A percentile compares a stretch with the other conserved stretches of the same genome.
These are phyloP conservation scores for Podospora conica DNA, from an alignment of 495 filamentous ascomycete genomes.

Conservation along the genomic window DNA sequence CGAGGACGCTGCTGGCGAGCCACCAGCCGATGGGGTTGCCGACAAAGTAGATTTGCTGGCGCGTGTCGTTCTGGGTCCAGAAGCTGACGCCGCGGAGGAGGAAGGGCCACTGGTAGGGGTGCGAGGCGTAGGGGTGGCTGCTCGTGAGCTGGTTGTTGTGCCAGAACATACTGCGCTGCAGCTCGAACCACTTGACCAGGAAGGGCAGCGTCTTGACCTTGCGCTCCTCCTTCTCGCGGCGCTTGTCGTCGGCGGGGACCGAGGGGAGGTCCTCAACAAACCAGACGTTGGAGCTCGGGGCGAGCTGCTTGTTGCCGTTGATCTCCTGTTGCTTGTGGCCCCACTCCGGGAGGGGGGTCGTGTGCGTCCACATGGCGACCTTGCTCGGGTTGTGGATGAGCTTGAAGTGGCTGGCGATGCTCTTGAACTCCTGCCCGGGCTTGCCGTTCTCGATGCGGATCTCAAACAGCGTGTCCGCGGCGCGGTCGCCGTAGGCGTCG, in stretches of 20 bases:
- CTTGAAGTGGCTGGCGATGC: conserved; percentile 86
- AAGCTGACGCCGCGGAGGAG: conserved; percentile 93
- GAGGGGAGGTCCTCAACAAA: conserved; percentile 85
- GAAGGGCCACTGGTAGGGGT: conserved; percentile 98
- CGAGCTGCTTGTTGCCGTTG: conserved; percentile 96
- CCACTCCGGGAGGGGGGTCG: conserved; percentile 91
- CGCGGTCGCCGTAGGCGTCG: conserved; percentile 67
- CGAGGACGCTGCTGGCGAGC: conserved; percentile 84
- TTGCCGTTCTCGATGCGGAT: conserved; percentile 86
- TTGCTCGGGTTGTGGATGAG: conserved; percentile 87
- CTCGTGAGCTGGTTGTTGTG: conserved; percentile 97
- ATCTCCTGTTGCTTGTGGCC: conserved; percentile 95
- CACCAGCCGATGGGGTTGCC: conserved; percentile 98
- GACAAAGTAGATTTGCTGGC: conserved; percentile 96
- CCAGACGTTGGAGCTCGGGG: conserved; percentile 89
- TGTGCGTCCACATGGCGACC: conserved; percentile 98
- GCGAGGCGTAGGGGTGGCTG: conserved; percentile 90
- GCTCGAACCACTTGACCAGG: conserved; percentile 89
- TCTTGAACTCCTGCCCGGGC: conserved; percentile 74
- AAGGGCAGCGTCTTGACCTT: conserved; percentile 81
- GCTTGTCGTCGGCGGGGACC: conserved; percentile 58
- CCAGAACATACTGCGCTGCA: conserved; percentile 97
- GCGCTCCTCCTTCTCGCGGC: conserved; percentile 62
- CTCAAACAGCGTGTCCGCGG: conserved; percentile 91
- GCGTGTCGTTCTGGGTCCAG: conserved; percentile 96